Conservation (phyloP, 2,329 filamentous ascomycete species). For the Pezicula radicicola region DNA sequence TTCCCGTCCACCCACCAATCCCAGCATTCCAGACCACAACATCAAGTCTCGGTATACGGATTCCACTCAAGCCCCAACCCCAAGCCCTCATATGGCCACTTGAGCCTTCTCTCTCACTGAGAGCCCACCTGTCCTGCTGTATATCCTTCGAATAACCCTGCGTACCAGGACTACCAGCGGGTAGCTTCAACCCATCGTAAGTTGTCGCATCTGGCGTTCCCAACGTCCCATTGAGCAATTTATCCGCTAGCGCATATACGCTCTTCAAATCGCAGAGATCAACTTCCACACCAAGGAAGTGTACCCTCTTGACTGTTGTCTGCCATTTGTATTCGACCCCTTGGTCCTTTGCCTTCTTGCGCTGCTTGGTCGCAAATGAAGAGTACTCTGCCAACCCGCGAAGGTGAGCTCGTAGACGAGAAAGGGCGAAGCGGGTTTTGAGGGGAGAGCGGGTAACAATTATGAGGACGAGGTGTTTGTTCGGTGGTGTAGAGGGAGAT, state of each 20-base stretch:
- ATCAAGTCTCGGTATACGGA: constrained; percentile 69
- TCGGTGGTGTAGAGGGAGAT: constrained; percentile 60
- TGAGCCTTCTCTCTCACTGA: constrained; percentile 49
- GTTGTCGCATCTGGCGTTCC: constrained; percentile 29
- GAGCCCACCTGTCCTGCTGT: constrained; percentile 25
- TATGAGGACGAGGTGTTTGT: constrained; percentile 72
- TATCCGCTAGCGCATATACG: constrained; percentile 34
- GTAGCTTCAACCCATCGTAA: constrained; percentile 25
- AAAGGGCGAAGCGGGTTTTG: constrained; percentile 73
- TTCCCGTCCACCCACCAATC: constrained; percentile 79
- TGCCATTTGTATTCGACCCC: constrained; percentile 45
- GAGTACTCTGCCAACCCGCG: constrained; percentile 38
- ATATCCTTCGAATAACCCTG: constrained; percentile 20
- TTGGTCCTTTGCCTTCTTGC: constrained; percentile 49
- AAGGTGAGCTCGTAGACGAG: constrained; percentile 61
- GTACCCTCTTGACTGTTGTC: constrained; percentile 47
- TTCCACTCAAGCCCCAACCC: constrained; percentile 33
- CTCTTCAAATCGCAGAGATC: constrained; percentile 57
- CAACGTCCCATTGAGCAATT: constrained; percentile 27
- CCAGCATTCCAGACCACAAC: constrained; percentile 83
- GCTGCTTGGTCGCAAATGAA: constrained; percentile 45
- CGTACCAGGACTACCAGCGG: constrained; percentile 28
- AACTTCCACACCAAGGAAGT: constrained; percentile 55
- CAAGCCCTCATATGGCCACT: constrained; percentile 41
- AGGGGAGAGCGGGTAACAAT: constrained; percentile 74